Percentiles rank a stretch among this genome's conserved stretches.
These are phyloP conservation scores for Pseudogymnoascus sp. DNA, from an alignment of 2,329 filamentous ascomycete species.

Conservation along the genomic window DNA sequence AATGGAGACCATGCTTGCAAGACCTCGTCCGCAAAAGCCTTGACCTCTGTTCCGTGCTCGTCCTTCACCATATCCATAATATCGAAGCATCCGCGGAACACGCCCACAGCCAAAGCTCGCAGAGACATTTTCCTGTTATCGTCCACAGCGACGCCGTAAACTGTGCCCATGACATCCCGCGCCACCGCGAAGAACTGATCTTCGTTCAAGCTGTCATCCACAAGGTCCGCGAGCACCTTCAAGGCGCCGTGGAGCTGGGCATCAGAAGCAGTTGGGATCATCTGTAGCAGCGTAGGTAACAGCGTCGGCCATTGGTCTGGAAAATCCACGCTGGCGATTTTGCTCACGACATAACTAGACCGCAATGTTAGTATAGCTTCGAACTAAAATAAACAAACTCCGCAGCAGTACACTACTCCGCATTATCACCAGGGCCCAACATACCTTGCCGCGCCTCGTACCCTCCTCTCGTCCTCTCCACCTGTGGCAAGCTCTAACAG, in stretches of 20 bases:
- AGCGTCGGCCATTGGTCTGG: slow-evolving; percentile 92
- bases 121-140: slow-evolving; percentile 66
- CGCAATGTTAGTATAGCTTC: slow-evolving; percentile 10
- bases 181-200: slow-evolving; percentile 92
- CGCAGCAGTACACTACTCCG: background rate
- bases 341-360: slow-evolving; percentile 67
- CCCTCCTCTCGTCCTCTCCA: slow-evolving; percentile 68
- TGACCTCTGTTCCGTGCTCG: slow-evolving; percentile 79
- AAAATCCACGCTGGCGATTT: slow-evolving; percentile 88
- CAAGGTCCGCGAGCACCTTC: slow-evolving; percentile 78
- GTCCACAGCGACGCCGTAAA: slow-evolving; percentile 76
- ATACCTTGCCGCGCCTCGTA: slow-evolving; percentile 82
- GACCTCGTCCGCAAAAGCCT: slow-evolving; percentile 80
- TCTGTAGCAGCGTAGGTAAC: slow-evolving; percentile 68
- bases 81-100: slow-evolving; percentile 88
- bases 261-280: slow-evolving; percentile 70
- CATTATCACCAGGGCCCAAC: slow-evolving; percentile 24
- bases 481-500: slow-evolving; percentile 69
- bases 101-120: slow-evolving; percentile 77
- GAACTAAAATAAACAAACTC: slow-evolving; percentile 10
- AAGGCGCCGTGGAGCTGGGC: slow-evolving; percentile 81
- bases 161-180: slow-evolving; percentile 71
- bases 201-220: slow-evolving; percentile 89
- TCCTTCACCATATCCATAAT: slow-evolving; percentile 96
- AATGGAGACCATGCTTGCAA: slow-evolving; percentile 82